Evolutionary conservation across 1,284 basidiomycete species (phyloP), one percentile per base, ranked within the genome.

Genomic region (Trichosporon inkin): DNA sequence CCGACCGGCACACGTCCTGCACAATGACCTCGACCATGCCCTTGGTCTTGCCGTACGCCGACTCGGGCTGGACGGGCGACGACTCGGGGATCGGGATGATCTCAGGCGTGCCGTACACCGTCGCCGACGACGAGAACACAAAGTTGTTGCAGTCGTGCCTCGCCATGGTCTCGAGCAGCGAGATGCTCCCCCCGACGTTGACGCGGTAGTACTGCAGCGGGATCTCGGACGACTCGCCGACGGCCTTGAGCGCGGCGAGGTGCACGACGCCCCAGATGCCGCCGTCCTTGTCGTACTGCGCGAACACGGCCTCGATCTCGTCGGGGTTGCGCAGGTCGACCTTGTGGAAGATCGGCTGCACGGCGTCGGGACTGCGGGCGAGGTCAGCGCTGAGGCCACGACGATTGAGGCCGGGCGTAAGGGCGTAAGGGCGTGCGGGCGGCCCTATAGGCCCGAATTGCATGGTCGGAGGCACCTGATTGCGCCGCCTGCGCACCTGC

Each of bases 261-360:
- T 99, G 96, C 63, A 99, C 84, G 52, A 97, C 92, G 60, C 92
- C 95, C 89, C 92, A 97, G 69, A 99, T 92, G n/a, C 91, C 92
- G 40, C 90, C 90, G 71, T 90, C 88, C 66, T 86, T 87, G 57
- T 78, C 73, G 76, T 93, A 92, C 70, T 85, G 83, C 61, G 88
- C 85, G 69, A 97, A 96, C 14, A 96, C 85, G 16, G 80, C 79
- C 62, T 86, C 84, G 62, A 96, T 82, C 66, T 89, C 82, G 3
- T 32, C 84, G 38, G 84, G 80, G 56, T 84, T 82, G 16, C 88
- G 89, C 60, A 97, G 81, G 80, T 97, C 90, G 66, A 84, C 86
- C 14, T 79, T 76, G 76, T 87, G 67, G 51, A 72, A 68, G 32
- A 69, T 60, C 22, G 71, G 71, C 59, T 74, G 71, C 38, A 70